Evolutionary conservation across 2,329 filamentous ascomycete genomes (phyloP), one percentile per base, ranked within the genome.

Genomic region (Pseudogymnoascus sp.): DNA sequence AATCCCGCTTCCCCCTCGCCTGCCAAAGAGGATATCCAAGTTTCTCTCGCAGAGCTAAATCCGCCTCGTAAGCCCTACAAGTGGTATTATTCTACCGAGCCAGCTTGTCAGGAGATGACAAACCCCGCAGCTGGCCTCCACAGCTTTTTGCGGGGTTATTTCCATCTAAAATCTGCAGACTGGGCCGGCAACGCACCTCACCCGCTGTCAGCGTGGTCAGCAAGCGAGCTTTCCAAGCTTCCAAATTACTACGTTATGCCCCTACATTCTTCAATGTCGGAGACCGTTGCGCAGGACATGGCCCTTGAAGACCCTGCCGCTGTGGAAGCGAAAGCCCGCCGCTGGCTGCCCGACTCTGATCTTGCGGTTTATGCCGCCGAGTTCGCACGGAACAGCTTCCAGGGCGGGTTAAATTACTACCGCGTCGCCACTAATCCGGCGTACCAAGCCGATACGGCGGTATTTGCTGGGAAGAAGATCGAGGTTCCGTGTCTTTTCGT

Each of bases 191-290:
- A 85, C 66, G 67, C 77, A 1, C 83, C 85, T 0, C 74, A 75
- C 31, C 78, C 82, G 0, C 74, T 89, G 4, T 65, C 74, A 10
- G 75, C 72, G 1, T 88, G 84, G 84, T 78, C 73, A 1, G 85
- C 84, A 0, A 69, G 74, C 10, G 80, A 85, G 47, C 70, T 89
- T 1, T 77, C 77, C 1, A 76, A 81, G 62, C 79, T 89, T 77
- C 86, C 86, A 0, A 76, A 82, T 60, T 89, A 89, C 75, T 89
- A 89, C 73, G 78, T 88, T 66, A 86, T 89, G 84, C 81, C 78
- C 1, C 71, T 79, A 2, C 68, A 80, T 54, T 73, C 76, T 7
- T 80, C 78, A 1, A 88, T 89, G 82, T 83, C 84, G 0, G 75
- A 82, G 54, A 77, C 78, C 0, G 79, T 90, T 1, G 75, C 76